Conservation (phyloP, 345 rosid genomes). For the Citrus reticulata region DNA sequence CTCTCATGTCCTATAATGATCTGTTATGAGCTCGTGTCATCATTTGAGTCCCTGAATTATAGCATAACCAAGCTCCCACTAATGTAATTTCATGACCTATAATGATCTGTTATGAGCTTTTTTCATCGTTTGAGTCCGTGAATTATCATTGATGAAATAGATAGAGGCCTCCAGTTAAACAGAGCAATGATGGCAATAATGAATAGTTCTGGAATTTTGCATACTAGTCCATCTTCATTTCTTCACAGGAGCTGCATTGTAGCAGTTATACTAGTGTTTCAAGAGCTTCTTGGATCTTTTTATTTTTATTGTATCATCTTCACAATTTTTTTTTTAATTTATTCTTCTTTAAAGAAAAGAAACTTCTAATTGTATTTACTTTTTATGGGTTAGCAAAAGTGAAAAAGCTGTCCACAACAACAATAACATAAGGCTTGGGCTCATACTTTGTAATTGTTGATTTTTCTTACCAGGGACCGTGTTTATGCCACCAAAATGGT, state of each 20-base stretch:
- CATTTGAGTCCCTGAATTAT: no score
- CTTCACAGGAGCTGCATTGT: background rate
- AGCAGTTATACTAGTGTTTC: background rate
- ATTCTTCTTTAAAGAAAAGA: background rate
- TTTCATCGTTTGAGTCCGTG: background rate
- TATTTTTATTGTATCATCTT: background rate
- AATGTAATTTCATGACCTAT: background rate
- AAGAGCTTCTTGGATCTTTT: background rate
- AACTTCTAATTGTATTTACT: background rate
- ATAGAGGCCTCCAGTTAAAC: background rate
- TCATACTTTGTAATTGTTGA: background rate
- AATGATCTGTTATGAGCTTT: no score
- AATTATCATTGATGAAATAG: background rate
- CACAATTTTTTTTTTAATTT: background rate
- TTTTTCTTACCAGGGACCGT: slow-evolving; percentile 50
- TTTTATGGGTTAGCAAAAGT: background rate
- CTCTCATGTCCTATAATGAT: no score
- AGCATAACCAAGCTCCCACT: background rate
- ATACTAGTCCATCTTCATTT: background rate
- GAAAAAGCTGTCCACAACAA: background rate
- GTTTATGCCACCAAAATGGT: slow-evolving; percentile 97
- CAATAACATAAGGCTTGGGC: background rate
- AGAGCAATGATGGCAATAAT: background rate
- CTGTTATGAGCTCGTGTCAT: no score
- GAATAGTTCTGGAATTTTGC: background rate